Percentiles rank a stretch among this genome's conserved stretches.
phyloP scores from a whole-genome alignment of 2,329 filamentous ascomycete genomes.

The Mollisiaceae sp. region DNA sequence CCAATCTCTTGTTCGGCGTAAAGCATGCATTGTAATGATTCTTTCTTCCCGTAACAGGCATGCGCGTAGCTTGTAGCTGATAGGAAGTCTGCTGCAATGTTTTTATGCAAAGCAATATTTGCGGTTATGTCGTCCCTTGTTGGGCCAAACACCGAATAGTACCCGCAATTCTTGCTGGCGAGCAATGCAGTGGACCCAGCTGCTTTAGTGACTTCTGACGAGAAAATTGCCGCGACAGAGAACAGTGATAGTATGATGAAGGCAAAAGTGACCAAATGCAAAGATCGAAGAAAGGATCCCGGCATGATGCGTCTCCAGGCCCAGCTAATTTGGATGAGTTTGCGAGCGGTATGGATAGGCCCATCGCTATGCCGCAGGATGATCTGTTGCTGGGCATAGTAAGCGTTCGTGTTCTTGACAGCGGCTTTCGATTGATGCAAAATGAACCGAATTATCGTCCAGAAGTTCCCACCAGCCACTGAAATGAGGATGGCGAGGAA shows the following conservation, averaged over 20 bases:
- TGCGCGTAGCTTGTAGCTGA: background rate
- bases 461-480: slow-evolving; percentile 14
- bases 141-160: background rate
- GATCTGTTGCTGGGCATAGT: slow-evolving; percentile 19
- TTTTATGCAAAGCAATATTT: background rate
- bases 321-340: background rate
- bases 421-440: slow-evolving; percentile 16
- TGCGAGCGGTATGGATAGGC: background rate
- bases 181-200: background rate
- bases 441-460: slow-evolving; percentile 21
- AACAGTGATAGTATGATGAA: background rate
- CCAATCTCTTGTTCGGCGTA: background rate
- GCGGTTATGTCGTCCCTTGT: background rate
- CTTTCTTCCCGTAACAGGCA: background rate
- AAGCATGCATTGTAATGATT: background rate
- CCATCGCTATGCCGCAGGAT: slow-evolving; percentile 10
- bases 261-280: background rate
- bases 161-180: background rate
- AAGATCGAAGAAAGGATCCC: background rate
- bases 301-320: background rate
- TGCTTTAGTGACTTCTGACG: background rate
- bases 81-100: background rate
- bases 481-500: slow-evolving; percentile 16
- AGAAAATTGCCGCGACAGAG: background rate
- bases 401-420: background rate